A percentile compares a stretch with the other conserved stretches of the same genome.
Evolutionary conservation across 1,284 basidiomycete genomes (phyloP).

Genomic region (Cutaneotrichosporon dermatis): DNA sequence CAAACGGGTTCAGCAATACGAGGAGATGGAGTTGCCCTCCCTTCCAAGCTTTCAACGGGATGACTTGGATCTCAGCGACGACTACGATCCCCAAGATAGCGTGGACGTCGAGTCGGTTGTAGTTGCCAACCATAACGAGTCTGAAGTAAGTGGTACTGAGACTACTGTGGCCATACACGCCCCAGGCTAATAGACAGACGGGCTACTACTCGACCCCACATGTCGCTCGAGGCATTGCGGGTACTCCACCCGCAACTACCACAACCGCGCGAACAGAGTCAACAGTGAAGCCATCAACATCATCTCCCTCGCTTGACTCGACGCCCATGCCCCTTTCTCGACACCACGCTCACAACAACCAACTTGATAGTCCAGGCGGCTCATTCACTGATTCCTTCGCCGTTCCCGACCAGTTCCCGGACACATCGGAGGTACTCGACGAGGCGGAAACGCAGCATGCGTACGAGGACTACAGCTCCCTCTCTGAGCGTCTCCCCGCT

Average conservation of each 20-base stretch:
- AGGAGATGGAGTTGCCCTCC: constrained; percentile 45
- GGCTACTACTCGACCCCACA: not conserved
- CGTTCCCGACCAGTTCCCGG: no score
- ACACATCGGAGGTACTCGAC: not conserved
- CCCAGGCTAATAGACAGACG: not conserved
- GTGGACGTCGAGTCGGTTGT: not conserved
- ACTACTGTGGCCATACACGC: not conserved
- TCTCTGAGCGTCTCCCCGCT: constrained; percentile 1
- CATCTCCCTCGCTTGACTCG: not conserved
- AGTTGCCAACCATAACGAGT: not conserved
- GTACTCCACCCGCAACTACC: not conserved
- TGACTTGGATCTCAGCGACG: constrained; percentile 28
- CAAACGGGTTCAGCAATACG: constrained; percentile 36
- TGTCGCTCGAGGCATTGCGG: not conserved
- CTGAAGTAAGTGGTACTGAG: not conserved
- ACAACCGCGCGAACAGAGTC: constrained; percentile 3
- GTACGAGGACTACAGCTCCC: not conserved
- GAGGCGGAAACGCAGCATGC: not conserved
- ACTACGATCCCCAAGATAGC: not conserved
- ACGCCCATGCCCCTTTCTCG: not conserved
- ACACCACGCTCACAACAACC: not conserved
- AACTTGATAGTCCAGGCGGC: not conserved
- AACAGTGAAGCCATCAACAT: not conserved
- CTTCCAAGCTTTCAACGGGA: constrained; percentile 43
- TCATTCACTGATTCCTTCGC: not conserved